Base-by-base conservation (phyloP, 768 basidiomycete genomes). In the Phaffia tasmanica region DNA sequence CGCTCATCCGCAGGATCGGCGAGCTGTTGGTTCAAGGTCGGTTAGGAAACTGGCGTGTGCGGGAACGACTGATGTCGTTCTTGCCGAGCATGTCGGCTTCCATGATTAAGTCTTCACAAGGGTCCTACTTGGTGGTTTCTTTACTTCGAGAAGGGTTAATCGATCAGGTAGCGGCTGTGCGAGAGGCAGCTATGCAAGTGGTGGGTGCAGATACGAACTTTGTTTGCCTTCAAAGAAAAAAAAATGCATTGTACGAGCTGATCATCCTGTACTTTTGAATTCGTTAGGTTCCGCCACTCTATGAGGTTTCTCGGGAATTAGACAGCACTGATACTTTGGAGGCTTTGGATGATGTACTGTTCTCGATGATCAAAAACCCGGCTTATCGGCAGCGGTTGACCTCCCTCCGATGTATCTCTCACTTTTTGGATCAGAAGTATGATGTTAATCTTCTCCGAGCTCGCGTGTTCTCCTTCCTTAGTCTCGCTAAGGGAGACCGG, bases 91-190 rank as follows among this genome's bases (percentile, higher is more conserved):
- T 89, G 70, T 76, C 74, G 16, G 69, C 71, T 73, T 78, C 30
- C 63, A 77, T 67, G 71, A 74, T 66, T 60, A 75, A 81, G 18
- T 79, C 78, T 19, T 73, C 76, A 25, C 77, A 80, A 21, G 76
- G 79, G 29, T 77, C 80, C 46, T 77, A 78, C n/a, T 73, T 79
- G 19, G 74, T 88, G n/a, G 74, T 81, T 54, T 77, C 75, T 55
- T 77, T 93, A 42, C 75, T 89, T 64, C 76, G 77, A 67, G 79
- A 78, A 65, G 88, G 85, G 0, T 77, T 94, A 51, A 81, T 83
- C 69, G 93, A 95, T 72, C 78, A 77, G 21, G 88, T 89, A 62
- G 86, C 89, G n/a, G 84, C 86, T 47, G 90, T 98, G 4, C 79
- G 93, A 62, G 87, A 89, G 72, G 82, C 84, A 49, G 87, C 86